Evolutionary conservation across 164 flowering plant genomes (phyloP).

Genomic region (Tetrastigma voinierianum): DNA sequence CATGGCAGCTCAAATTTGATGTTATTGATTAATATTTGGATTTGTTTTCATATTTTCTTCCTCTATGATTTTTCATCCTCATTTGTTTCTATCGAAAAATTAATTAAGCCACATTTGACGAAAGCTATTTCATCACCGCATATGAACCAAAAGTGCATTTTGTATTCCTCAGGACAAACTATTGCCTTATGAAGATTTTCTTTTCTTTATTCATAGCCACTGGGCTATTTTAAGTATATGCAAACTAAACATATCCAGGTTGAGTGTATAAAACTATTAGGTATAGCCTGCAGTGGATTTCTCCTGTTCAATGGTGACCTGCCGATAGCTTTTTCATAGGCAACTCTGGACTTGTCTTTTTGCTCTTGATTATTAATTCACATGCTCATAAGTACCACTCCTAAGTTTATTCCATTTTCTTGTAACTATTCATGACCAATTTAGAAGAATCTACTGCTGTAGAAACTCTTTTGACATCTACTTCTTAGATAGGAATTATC

Average conservation of each 20-base stretch:
- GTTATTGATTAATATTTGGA: conserved; percentile 11
- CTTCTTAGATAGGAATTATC: neutral
- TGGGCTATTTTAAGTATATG: no score
- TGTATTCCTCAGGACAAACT: neutral
- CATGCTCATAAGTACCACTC: neutral
- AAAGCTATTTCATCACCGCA: neutral
- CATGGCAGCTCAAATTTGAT: conserved; percentile 10
- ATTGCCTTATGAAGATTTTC: no score
- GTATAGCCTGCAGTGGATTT: neutral
- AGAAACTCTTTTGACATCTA: neutral
- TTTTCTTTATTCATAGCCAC: no score
- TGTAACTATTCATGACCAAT: neutral
- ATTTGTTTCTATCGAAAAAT: neutral
- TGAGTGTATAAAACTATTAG: neutral
- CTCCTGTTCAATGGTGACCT: neutral
- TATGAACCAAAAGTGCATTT: neutral
- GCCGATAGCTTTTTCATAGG: neutral
- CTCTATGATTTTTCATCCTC: neutral
- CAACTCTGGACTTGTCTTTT: neutral
- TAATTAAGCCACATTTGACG: neutral
- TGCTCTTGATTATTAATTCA: neutral
- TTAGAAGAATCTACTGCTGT: neutral
- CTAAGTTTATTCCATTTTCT: neutral
- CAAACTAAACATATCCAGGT: no score
- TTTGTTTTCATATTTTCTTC: neutral